A percentile compares a stretch with the other conserved stretches of the same genome.
Conservation (phyloP, 805 yeast genomes). For the Saccharomycopsis fermentans region DNA sequence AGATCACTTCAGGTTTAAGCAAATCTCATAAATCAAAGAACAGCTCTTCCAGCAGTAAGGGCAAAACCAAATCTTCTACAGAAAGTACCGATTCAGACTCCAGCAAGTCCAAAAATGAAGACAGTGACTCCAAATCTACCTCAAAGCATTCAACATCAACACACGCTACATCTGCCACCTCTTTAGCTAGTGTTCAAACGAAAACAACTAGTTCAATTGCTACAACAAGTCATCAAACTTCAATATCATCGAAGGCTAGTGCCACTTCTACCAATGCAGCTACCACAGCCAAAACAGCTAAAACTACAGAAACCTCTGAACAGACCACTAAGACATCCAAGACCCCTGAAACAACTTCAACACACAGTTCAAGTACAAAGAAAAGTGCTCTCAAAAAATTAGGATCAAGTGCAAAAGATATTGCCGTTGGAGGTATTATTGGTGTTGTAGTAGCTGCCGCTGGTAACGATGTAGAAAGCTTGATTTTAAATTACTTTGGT, state of each 20-base stretch:
- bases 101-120: too few relatives aligned
- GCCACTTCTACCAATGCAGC: neutral
- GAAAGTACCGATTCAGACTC: neutral
- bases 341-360: neutral
- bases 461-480: neutral
- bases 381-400: neutral
- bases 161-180: too few relatives aligned
- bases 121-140: too few relatives aligned
- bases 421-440: neutral
- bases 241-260: neutral
- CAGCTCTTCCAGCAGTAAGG: too few relatives aligned
- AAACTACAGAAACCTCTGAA: too few relatives aligned
- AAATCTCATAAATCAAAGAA: neutral
- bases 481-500: neutral
- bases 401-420: neutral
- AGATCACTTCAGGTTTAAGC: neutral
- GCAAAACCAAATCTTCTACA: neutral
- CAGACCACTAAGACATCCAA: neutral
- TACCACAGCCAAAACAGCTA: neutral
- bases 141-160: too few relatives aligned
- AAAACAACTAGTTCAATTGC: neutral
- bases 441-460: neutral
- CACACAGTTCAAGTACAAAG: neutral
- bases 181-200: too few relatives aligned
- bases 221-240: neutral